Percentiles rank a stretch among this genome's conserved stretches.
Evolutionary conservation across 768 basidiomycete genomes (phyloP).

Genomic region (Collybia mongolica): DNA sequence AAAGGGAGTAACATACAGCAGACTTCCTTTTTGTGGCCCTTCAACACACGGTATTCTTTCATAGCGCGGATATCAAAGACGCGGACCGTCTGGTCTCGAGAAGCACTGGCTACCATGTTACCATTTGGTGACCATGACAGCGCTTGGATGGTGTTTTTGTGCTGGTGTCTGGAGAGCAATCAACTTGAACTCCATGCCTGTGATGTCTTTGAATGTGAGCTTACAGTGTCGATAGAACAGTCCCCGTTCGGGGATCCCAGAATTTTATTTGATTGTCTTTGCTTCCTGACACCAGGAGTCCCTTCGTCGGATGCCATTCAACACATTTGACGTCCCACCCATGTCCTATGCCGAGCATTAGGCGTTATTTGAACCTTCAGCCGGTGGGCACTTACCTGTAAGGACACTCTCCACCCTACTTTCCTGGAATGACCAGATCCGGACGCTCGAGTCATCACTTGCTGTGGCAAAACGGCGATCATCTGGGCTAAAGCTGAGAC

Average conservation of each 20-base stretch:
- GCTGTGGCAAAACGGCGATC: slow-evolving; percentile 92
- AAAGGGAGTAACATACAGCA: slow-evolving; percentile 64
- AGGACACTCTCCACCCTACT: slow-evolving; percentile 85
- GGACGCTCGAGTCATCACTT: slow-evolving; percentile 92
- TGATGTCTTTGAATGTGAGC: not conserved
- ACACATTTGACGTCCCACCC: slow-evolving; percentile 99
- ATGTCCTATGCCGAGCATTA: slow-evolving; percentile 61
- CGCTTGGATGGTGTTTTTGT: slow-evolving; percentile 96
- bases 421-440: slow-evolving; percentile 95
- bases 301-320: slow-evolving; percentile 98
- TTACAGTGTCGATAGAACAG: slow-evolving; percentile 86
- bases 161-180: slow-evolving; percentile 69
- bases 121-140: slow-evolving; percentile 94
- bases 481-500: slow-evolving; percentile 88
- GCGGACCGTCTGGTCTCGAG: slow-evolving; percentile 90
- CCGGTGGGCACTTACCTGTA: slow-evolving; percentile 53
- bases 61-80: slow-evolving; percentile 98
- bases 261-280: slow-evolving; percentile 99
- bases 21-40: slow-evolving; percentile 98
- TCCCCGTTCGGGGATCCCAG: slow-evolving; percentile 97
- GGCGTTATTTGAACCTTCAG: not conserved
- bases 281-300: slow-evolving; percentile 89
- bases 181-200: not conserved
- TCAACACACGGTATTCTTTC: slow-evolving; percentile 90
- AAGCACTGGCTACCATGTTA: slow-evolving; percentile 90